Evolutionary conservation across 2,329 filamentous ascomycete species (phyloP), one percentile per base, ranked within the genome.

Genomic region (Cladosporium sp.): DNA sequence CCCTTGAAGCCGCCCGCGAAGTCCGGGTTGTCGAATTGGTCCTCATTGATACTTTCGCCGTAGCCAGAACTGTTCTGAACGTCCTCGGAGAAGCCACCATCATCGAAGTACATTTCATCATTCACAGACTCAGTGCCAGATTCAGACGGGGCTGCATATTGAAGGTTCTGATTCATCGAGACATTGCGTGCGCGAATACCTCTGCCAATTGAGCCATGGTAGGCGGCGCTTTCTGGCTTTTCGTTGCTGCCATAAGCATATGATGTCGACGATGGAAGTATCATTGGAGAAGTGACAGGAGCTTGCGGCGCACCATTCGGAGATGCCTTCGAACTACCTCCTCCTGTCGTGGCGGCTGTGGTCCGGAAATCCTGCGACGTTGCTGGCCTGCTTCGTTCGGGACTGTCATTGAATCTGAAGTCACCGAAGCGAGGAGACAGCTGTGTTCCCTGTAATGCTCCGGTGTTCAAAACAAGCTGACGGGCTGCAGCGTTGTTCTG

Each of bases 71-170:
- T 36, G 16, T 30, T 65, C 7, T 58, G 57, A 6, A 58, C 46
- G 6, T 58, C 46, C n/a, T 58, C 54, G 30, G 30, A 51, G 43
- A 77, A 75, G 18, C 73, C 72, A 32, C 75, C 76, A 60, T 77
- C 76, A 51, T 77, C 75, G 39, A 76, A 78, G 61, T 78, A 78
- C 72, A 76, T 74, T 61, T 76, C 74, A 58, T 75, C 74, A n/a
- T 57, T 36, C 10, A 23, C 26, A 7, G 34, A 53, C 7, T 46
- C 53, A 14, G 56, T 64, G n/a, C 10, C 46, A 16, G 43, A 32
- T 23, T 36, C 30, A 25, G 32, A 48, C 6, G 46, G 48, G 21
- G 63, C 54, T 7, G 59, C 68, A 32, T 68, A 65, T 46, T 68
- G 68, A 23, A 39, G 36, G n/a, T 66, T 63, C 49, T 66, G 65